phyloP scores from a whole-genome alignment of 169 alveolate species.

The Pseudocohnilembus persalinus region DNA sequence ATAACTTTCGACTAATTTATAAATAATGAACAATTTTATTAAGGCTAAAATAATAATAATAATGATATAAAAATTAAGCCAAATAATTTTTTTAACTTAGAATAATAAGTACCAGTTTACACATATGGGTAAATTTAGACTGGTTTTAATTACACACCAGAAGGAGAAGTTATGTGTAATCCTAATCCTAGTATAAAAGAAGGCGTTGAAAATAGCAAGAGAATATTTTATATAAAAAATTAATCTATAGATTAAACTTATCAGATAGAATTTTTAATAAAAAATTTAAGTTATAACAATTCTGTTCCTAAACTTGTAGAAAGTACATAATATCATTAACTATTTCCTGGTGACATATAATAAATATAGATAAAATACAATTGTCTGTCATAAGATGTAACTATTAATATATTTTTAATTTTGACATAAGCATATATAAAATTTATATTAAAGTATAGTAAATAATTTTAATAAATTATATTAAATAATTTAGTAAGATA shows the following conservation, averaged over 20 bases:
- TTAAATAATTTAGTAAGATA: no score
- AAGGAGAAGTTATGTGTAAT: not conserved
- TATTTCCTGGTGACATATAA: not conserved
- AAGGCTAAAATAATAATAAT: no score
- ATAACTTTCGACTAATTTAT: no score
- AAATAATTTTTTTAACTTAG: no score
- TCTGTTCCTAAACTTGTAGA: not conserved
- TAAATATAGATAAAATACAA: not conserved
- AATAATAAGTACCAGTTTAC: not conserved
- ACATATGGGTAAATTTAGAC: no score
- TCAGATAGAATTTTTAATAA: no score
- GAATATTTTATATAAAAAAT: not conserved
- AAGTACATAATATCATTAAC: not conserved
- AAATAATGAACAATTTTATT: no score
- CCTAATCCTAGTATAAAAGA: not conserved
- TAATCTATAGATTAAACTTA: not conserved
- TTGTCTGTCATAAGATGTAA: not conserved
- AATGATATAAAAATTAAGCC: no score
- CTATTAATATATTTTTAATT: no score
- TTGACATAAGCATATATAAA: not conserved
- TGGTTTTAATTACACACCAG: not conserved
- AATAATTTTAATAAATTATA: no score
- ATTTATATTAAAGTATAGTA: not conserved
- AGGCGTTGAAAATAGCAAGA: not conserved
- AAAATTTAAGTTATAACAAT: not conserved